A percentile compares a stretch with the other conserved stretches of the same genome.
phyloP scores from a whole-genome alignment of 768 basidiomycete species.

The Boletus subcaerulescens region DNA sequence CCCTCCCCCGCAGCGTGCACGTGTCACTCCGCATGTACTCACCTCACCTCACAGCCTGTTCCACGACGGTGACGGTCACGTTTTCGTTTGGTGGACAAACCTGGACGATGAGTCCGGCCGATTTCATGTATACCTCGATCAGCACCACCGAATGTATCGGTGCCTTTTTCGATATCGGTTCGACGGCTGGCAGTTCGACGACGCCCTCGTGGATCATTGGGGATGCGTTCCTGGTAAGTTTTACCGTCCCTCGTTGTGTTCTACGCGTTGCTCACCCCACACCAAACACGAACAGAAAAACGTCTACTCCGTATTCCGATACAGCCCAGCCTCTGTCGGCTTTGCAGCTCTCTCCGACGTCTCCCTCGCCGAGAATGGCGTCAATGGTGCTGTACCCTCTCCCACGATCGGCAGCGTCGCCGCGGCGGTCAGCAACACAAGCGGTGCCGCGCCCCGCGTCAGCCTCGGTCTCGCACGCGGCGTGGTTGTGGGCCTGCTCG shows the following conservation, averaged over 20 bases:
- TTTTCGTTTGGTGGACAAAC: constrained; percentile 44
- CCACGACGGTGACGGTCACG: constrained; percentile 35
- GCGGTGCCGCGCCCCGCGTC: not conserved
- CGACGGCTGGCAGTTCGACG: constrained; percentile 27
- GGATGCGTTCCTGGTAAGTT: constrained; percentile 43
- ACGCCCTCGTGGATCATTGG: constrained; percentile 50
- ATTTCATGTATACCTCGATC: constrained; percentile 44
- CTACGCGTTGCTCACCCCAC: not conserved
- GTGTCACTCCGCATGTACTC: not conserved
- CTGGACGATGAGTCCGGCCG: constrained; percentile 48
- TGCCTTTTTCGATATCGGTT: constrained; percentile 45
- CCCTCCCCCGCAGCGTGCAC: too few relatives aligned
- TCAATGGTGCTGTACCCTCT: constrained; percentile 41
- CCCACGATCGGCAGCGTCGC: constrained; percentile 55
- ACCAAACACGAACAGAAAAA: constrained; percentile 38
- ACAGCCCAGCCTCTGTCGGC: constrained; percentile 47
- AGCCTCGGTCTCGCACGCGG: not conserved
- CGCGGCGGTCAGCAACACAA: constrained; percentile 40
- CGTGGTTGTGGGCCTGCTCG: not conserved
- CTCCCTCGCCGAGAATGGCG: constrained; percentile 26
- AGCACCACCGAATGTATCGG: constrained; percentile 46
- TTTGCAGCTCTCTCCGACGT: constrained; percentile 44
- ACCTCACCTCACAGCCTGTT: constrained; percentile 26
- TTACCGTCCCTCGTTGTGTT: too few relatives aligned
- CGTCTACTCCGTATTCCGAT: constrained; percentile 55